Base-by-base conservation (phyloP, 768 basidiomycete species). In the Suillus alpinus region DNA sequence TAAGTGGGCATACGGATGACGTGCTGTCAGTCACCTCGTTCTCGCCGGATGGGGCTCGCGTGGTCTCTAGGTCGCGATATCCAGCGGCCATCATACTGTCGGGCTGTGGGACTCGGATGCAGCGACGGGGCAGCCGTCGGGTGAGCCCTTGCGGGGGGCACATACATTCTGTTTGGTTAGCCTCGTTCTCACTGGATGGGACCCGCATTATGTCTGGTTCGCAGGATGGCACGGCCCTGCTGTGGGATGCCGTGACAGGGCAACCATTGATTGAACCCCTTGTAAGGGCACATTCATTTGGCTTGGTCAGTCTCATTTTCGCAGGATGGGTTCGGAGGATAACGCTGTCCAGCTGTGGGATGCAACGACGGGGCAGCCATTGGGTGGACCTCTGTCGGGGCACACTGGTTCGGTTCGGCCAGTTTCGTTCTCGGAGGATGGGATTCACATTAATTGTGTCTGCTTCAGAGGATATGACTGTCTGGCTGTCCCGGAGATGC, bases 291-390 rank as follows among this genome's bases (percentile, higher is more conserved):
- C 32, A 53, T 23, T 52, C 10, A 58, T 29, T 44, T 60, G 23
- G 59, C 60, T 7, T 1, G 4, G 3, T 57, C 65, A 14, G 59
- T 63, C 16, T 40, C 62, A 13, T 63, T 67, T 53, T 65, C 66
- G 6, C 66, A 63, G 14, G 65, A 66, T 50, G 32, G 3, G 32
- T 34, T 34, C 32, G 9, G 9, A 9, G 32, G 32, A 34, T 34
- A 9, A 34, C 1, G 4, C 6, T 7, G 32, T 34, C 7, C 32
- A 9, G 32, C 32, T 34, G 32, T 34, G 32, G 32, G 32, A 34
- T 34, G 32, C 6, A 34, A 9, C 32, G 32, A 34, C 32, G 32
- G 9, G 6, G 32, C 32, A 34, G 32, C 32, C 3, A 34, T 34
- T 34, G 32, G 32, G 32, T 9, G 32, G 1, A 9, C 32, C 32